A percentile compares a stretch with the other conserved stretches of the same genome.
Evolutionary conservation across 139 green algal genomes (phyloP).

Genomic region (Diplosphaera chodatii): DNA sequence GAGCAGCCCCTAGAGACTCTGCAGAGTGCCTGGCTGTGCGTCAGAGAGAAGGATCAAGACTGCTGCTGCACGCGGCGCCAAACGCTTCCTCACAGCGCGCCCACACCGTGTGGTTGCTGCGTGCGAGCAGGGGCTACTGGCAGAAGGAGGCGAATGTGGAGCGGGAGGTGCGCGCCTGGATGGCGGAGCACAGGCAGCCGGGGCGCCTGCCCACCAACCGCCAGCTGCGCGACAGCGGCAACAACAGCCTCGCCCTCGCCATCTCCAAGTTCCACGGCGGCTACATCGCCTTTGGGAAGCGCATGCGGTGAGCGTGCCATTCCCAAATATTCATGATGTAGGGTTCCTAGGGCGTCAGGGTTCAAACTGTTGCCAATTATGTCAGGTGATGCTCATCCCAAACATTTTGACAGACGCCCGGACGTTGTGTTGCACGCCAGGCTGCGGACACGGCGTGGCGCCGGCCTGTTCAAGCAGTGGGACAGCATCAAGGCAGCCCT

Average conservation of each 20-base stretch:
- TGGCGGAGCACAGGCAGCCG: constrained; percentile 6
- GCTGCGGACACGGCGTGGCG: not conserved
- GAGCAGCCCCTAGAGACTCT: no score
- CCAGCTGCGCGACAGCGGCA: constrained; percentile 24
- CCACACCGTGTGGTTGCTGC: no score
- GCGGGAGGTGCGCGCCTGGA: constrained; percentile 35
- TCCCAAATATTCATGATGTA: no score
- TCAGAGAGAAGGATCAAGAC: no score
- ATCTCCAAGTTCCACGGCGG: constrained; percentile 22
- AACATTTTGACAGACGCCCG: no score
- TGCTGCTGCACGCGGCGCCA: no score
- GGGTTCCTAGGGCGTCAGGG: no score
- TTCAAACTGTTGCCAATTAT: no score
- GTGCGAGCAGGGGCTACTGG: constrained; percentile 43
- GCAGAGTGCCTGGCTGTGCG: no score
- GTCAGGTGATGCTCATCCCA: no score
- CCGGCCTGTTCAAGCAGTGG: not conserved
- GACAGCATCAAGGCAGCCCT: not conserved
- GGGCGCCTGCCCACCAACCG: constrained; percentile 25
- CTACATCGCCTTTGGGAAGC: constrained; percentile 11
- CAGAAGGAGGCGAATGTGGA: constrained; percentile 28
- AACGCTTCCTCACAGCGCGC: no score
- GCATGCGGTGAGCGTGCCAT: constrained; percentile 17
- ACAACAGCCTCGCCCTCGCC: constrained; percentile 16
- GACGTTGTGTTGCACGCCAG: no score